Evolutionary conservation across 495 filamentous ascomycete genomes (phyloP).

Genomic region (Podospora didyma): DNA sequence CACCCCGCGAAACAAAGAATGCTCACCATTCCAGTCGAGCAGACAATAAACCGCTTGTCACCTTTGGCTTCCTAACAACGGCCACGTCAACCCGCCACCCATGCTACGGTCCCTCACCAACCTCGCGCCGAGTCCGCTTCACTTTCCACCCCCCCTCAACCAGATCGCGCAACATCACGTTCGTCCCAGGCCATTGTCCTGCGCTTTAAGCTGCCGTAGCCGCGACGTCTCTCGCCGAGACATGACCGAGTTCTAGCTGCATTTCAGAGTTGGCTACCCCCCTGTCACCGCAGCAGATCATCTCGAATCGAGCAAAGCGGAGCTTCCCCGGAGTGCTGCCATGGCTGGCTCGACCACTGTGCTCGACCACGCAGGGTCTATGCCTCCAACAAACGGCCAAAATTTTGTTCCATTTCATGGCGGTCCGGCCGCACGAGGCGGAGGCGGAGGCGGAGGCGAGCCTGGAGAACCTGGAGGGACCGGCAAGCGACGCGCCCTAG

Average conservation of each 20-base stretch:
- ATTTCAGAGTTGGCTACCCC: too few relatives aligned
- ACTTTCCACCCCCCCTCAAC: too few relatives aligned
- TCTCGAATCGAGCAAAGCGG: background rate
- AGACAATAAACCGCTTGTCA: background rate
- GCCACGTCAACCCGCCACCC: background rate
- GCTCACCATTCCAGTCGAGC: background rate
- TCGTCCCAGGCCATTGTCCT: too few relatives aligned
- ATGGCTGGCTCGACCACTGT: slow-evolving; percentile 24
- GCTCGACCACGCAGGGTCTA: slow-evolving; percentile 14
- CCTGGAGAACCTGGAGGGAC: background rate
- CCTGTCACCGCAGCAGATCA: too few relatives aligned
- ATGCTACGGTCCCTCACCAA: background rate
- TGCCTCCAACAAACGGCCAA: slow-evolving; percentile 2
- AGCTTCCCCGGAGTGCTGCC: background rate
- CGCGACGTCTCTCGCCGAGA: too few relatives aligned
- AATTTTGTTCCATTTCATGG: slow-evolving; percentile 1
- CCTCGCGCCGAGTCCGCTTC: background rate
- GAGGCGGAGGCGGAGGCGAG: background rate
- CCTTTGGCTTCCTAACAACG: background rate
- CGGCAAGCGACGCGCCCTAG: slow-evolving; percentile 42
- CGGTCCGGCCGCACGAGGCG: background rate
- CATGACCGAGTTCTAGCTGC: too few relatives aligned
- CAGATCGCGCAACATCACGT: too few relatives aligned
- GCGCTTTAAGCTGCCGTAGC: too few relatives aligned
- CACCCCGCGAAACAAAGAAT: background rate